phyloP scores from a whole-genome alignment of 208 protist genomes.

The Trichomonas tenax region DNA sequence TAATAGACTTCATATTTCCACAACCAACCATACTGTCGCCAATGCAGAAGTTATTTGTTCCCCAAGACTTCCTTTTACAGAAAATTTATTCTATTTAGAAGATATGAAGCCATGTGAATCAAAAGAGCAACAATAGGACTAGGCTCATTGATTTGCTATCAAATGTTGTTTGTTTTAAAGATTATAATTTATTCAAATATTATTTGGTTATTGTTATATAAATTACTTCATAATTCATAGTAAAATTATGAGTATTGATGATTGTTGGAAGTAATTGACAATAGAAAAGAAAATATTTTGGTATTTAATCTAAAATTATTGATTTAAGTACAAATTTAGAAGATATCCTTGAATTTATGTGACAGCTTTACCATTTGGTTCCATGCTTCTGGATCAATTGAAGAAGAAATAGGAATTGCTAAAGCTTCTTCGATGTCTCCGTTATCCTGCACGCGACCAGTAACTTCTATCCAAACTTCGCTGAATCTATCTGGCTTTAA shows the following conservation, averaged over 20 bases:
- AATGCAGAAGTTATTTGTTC: neutral
- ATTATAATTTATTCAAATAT: too few relatives aligned
- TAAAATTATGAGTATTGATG: too few relatives aligned
- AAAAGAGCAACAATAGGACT: neutral
- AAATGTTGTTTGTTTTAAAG: too few relatives aligned
- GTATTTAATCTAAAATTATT: too few relatives aligned
- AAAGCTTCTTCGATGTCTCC: neutral
- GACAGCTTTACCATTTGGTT: neutral
- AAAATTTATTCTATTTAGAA: neutral
- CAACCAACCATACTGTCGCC: neutral
- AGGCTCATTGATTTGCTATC: too few relatives aligned
- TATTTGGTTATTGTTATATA: too few relatives aligned
- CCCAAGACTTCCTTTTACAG: neutral
- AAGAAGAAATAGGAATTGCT: neutral
- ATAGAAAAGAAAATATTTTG: too few relatives aligned
- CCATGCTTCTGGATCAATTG: neutral
- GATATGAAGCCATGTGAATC: neutral
- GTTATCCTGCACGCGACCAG: neutral
- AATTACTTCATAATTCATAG: too few relatives aligned
- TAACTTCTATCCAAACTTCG: neutral
- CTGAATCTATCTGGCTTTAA: neutral
- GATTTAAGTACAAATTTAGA: neutral
- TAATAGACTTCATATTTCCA: neutral
- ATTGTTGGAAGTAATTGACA: too few relatives aligned
- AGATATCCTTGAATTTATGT: neutral